Conservation (phyloP, 805 yeast genomes). For the Deakozyma indianensis region DNA sequence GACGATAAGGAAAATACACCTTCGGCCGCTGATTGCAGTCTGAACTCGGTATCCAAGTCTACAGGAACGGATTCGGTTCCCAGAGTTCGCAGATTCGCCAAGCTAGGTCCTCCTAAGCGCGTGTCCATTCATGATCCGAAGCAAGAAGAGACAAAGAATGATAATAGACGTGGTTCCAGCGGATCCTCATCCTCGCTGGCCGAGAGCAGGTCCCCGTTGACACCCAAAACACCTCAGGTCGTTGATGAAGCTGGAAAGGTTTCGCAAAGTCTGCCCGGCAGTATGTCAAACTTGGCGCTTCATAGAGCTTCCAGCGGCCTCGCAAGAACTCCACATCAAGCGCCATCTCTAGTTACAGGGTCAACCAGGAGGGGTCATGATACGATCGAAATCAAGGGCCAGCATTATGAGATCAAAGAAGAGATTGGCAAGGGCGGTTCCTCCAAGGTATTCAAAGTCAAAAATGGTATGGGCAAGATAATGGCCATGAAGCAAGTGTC, state of each 20-base stretch:
- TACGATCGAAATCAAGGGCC: slow-evolving; percentile 34
- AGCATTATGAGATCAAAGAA: slow-evolving; percentile 59
- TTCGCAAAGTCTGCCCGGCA: not conserved
- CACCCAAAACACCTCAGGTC: not conserved
- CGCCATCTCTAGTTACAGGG: not conserved
- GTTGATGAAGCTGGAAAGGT: not conserved
- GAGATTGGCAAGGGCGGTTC: slow-evolving; percentile 84
- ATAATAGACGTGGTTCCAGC: not conserved
- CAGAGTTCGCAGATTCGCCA: not conserved
- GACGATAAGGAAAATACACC: not conserved
- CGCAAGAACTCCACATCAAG: not conserved
- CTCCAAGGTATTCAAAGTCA: slow-evolving; percentile 77
- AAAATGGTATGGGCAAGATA: slow-evolving; percentile 35
- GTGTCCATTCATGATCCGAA: not conserved
- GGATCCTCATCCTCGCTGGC: not conserved
- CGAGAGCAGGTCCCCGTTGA: not conserved
- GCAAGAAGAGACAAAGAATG: not conserved
- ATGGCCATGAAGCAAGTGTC: slow-evolving; percentile 74
- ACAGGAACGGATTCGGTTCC: not conserved
- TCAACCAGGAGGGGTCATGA: not conserved
- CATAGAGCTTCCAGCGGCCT: not conserved
- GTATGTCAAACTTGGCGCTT: not conserved
- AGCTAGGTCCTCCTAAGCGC: not conserved
- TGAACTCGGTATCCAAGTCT: not conserved
- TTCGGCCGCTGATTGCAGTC: not conserved